Evolutionary conservation across 495 filamentous ascomycete species (phyloP), one percentile per base, ranked within the genome.

Genomic region (Jackrogersella multiformis): DNA sequence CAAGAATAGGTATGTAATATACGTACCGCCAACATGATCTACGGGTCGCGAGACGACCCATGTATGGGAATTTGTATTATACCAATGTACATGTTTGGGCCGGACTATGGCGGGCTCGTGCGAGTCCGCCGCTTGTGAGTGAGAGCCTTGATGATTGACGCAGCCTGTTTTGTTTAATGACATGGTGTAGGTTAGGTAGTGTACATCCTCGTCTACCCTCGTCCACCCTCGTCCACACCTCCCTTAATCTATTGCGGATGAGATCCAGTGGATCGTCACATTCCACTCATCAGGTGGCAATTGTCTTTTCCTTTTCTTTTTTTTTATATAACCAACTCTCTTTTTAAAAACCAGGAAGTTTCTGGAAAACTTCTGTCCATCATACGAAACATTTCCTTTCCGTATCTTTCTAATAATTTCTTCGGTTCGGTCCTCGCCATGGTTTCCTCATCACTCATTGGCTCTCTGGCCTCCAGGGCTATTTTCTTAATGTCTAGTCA

Each of bases 391-490:
- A 56, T 60, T 52, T 52, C 24, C 48, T 28, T 16, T 46, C 16
- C 23, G 2, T 44, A 44, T 21, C 21, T 46, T 24, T 21, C 39
- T 42, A 46, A 26, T 46, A 46, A 20, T 61, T 36, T 4, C 28
- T 20, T 24, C 23, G 28, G 26, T 36, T 10, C 32, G 24, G 30
- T 36, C 28, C 2, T 68, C 63, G n/a, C 45, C 61, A 75, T 75
- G 73, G 73, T 75, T 64, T 71, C 73, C 26, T 78, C 49, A 52
- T 73, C 70, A 5, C 64, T 61, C 53, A 61, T 72, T 70, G 73
- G 77, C 36, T 72, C 76, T 44, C 62, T 81, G 13, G 77, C 76
- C 53, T 72, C 77, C 56, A 77, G 78, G 53, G 76, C 77, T 9
- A 35, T 77, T 41, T 72, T 77, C 56, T 70, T 77, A 60, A 66